Conservation (phyloP, 1,139 yeast genomes). For the Yamadazyma sp. region DNA sequence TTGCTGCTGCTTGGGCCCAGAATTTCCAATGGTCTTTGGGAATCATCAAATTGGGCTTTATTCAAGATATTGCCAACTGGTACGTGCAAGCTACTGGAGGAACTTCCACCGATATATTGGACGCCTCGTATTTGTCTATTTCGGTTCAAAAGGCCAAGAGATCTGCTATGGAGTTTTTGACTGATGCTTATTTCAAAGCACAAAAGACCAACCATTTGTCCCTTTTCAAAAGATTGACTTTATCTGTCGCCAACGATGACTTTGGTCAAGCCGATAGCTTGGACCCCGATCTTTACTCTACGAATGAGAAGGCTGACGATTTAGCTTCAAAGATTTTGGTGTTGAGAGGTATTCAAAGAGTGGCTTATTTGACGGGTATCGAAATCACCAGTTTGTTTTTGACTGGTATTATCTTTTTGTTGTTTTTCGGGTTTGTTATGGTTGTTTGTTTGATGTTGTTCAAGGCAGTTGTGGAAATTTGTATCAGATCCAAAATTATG, state of each 20-base stretch:
- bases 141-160: slow-evolving; percentile 70
- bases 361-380: slow-evolving; percentile 77
- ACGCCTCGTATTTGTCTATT: slow-evolving; percentile 58
- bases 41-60: slow-evolving; percentile 72
- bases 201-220: slow-evolving; percentile 21
- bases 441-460: slow-evolving; percentile 63
- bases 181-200: slow-evolving; percentile 18
- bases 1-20: slow-evolving; percentile 98
- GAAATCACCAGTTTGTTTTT: slow-evolving; percentile 84
- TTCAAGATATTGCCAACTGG: slow-evolving; percentile 90
- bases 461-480: slow-evolving; percentile 73
- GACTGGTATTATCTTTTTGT: slow-evolving; percentile 81
- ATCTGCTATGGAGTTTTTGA: slow-evolving; percentile 20
- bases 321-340: slow-evolving; percentile 68
- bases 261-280: slow-evolving; percentile 50
- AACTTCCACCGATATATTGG: slow-evolving; percentile 67
- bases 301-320: slow-evolving; percentile 62
- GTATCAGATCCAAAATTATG: slow-evolving; percentile 60
- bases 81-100: slow-evolving; percentile 98
- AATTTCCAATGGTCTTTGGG: slow-evolving; percentile 98
- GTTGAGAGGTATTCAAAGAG: slow-evolving; percentile 89
- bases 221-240: slow-evolving; percentile 30
- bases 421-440: slow-evolving; percentile 75
- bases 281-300: slow-evolving; percentile 60
- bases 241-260: slow-evolving; percentile 37